Evolutionary conservation across 352 stramenopile genomes (phyloP).

Genomic region (Globisporangium sylvaticum): DNA sequence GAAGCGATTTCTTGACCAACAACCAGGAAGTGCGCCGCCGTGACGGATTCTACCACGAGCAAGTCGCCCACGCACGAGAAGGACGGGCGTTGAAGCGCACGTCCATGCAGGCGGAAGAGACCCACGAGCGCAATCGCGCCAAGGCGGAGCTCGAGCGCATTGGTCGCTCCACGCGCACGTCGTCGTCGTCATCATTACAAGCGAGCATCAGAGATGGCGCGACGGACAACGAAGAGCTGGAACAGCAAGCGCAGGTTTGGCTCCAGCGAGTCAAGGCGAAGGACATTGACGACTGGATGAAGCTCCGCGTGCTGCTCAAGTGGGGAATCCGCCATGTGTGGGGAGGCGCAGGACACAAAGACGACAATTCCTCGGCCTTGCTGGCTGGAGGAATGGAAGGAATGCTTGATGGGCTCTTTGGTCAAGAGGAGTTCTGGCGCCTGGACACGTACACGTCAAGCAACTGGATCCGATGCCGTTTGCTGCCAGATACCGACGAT

Average conservation of each 20-base stretch:
- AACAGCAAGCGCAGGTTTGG: constrained; percentile 61
- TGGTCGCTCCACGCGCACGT: constrained; percentile 50
- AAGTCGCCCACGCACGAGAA: constrained; percentile 77
- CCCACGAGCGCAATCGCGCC: constrained; percentile 59
- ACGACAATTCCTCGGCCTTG: background rate
- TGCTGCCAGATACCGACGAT: constrained; percentile 77
- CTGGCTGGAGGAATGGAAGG: constrained; percentile 16
- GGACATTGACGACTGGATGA: constrained; percentile 86
- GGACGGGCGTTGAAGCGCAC: constrained; percentile 52
- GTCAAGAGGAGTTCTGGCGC: constrained; percentile 74
- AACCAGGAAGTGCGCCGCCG: constrained; percentile 74
- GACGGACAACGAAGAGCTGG: constrained; percentile 21
- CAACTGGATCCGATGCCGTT: constrained; percentile 82
- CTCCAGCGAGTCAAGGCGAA: constrained; percentile 80
- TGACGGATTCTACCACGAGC: constrained; percentile 82
- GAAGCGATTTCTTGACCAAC: constrained; percentile 60
- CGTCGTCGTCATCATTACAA: constrained; percentile 12
- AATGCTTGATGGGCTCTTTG: constrained; percentile 31
- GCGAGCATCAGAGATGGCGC: constrained; percentile 13
- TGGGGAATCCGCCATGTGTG: constrained; percentile 82
- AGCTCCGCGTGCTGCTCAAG: constrained; percentile 67
- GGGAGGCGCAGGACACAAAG: constrained; percentile 19
- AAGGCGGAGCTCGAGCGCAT: constrained; percentile 67
- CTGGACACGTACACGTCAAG: constrained; percentile 84
- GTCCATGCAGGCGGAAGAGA: constrained; percentile 52